These are phyloP conservation scores for Oligophagozyma castellii DNA, from an alignment of 1,139 yeast genomes.

Conservation along the genomic window DNA sequence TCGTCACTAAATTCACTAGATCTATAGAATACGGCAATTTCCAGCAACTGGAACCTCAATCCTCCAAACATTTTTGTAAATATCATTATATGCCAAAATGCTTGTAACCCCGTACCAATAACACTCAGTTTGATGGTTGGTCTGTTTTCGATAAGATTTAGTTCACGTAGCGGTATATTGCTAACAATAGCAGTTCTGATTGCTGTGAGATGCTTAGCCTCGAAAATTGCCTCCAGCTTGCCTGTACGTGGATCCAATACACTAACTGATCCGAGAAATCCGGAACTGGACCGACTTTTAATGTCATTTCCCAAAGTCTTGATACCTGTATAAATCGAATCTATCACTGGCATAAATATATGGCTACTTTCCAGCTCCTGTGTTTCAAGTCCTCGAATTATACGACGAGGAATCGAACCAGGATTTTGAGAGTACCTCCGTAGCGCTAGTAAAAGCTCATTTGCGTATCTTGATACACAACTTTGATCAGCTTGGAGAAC, in stretches of 20 bases:
- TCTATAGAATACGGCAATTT: slow-evolving; percentile 33
- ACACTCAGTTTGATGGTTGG: slow-evolving; percentile 21
- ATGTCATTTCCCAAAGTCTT: slow-evolving; percentile 32
- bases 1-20: slow-evolving; percentile 21
- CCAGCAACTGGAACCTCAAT: slow-evolving; percentile 28
- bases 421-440: background rate
- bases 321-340: slow-evolving; percentile 25
- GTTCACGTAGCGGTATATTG: slow-evolving; percentile 33
- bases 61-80: slow-evolving; percentile 6
- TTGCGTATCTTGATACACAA: too few relatives aligned
- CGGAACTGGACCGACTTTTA: slow-evolving; percentile 30
- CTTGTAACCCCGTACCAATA: slow-evolving; percentile 58
- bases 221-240: slow-evolving; percentile 36
- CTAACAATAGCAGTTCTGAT: slow-evolving; percentile 56
- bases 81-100: slow-evolving; percentile 44
- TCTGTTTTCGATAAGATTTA: slow-evolving; percentile 4
- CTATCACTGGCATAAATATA: slow-evolving; percentile 45
- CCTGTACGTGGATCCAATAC: slow-evolving; percentile 41
- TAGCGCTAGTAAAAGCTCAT: too few relatives aligned
- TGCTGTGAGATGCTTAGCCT: slow-evolving; percentile 49
- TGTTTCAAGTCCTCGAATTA: background rate
- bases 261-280: slow-evolving; percentile 38
- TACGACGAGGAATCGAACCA: background rate
- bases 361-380: slow-evolving; percentile 28
- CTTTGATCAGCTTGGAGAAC: too few relatives aligned